phyloP scores from a whole-genome alignment of 768 basidiomycete species.

The Phaffia australis region DNA sequence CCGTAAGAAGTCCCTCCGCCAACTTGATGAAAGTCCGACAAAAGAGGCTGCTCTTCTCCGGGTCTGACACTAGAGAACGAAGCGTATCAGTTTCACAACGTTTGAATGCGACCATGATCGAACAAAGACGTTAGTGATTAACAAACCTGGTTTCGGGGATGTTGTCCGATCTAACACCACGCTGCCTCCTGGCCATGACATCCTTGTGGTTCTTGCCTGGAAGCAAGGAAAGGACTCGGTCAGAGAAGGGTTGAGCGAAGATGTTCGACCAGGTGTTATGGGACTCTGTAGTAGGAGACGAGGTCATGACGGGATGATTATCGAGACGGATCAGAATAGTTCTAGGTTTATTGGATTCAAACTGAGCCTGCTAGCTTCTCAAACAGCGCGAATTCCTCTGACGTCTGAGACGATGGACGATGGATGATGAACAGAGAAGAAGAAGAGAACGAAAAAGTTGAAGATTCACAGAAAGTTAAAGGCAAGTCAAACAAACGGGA shows the following conservation, averaged over 20 bases:
- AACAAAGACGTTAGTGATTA: neutral
- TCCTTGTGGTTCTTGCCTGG: neutral
- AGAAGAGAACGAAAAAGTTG: too few species aligned
- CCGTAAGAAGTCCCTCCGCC: neutral
- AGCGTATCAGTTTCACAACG: neutral
- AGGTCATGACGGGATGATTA: too few species aligned
- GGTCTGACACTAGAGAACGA: neutral
- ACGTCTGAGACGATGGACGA: too few species aligned
- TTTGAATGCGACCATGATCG: neutral
- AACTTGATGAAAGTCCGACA: constrained; percentile 19
- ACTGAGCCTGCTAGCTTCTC: too few species aligned
- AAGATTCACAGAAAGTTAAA: too few species aligned
- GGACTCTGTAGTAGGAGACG: too few species aligned
- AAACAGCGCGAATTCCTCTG: too few species aligned
- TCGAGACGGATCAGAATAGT: too few species aligned
- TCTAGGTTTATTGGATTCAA: too few species aligned
- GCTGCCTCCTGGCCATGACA: constrained; percentile 1
- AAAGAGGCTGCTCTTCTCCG: constrained; percentile 24
- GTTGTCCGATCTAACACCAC: neutral
- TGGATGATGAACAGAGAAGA: too few species aligned
- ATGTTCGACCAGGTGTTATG: neutral
- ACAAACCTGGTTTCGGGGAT: constrained; percentile 18
- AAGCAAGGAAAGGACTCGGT: constrained; percentile 16
- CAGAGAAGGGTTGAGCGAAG: constrained; percentile 16
- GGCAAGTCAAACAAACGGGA: too few species aligned